Percentiles rank a stretch among this genome's conserved stretches.
Conservation (phyloP, 2,329 filamentous ascomycete genomes). For the Amauroascus niger region DNA sequence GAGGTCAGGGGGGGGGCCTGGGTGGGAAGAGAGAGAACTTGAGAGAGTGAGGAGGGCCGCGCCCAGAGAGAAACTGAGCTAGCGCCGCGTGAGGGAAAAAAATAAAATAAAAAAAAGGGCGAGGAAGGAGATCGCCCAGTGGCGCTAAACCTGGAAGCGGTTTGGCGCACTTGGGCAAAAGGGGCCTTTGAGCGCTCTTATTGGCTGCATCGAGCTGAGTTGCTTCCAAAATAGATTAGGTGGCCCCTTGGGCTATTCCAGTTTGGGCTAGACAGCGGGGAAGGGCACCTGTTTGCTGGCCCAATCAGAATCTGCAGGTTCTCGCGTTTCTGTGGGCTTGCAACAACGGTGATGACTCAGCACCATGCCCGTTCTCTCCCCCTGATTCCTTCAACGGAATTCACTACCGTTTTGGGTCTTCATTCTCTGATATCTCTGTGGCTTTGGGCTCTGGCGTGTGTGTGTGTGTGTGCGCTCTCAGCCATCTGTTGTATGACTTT, state of each 20-base stretch:
- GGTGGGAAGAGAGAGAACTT: too few species aligned
- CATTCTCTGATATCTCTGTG: too few species aligned
- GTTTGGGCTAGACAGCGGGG: constrained; percentile 1
- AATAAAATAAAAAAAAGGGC: too few species aligned
- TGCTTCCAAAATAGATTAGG: background rate
- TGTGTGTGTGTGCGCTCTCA: too few species aligned
- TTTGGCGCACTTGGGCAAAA: background rate
- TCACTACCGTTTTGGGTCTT: too few species aligned
- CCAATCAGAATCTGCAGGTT: constrained; percentile 3
- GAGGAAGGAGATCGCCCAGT: background rate
- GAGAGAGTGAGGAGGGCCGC: too few species aligned
- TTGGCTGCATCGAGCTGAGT: background rate
- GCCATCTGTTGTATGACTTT: background rate
- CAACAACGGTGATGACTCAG: constrained; percentile 1
- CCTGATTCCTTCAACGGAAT: too few species aligned
- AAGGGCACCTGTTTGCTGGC: constrained; percentile 6
- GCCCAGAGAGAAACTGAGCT: too few species aligned
- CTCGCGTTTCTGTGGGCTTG: background rate
- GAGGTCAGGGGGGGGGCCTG: background rate
- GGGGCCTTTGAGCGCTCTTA: background rate
- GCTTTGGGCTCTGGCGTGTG: background rate
- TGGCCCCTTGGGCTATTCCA: background rate
- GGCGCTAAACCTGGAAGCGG: background rate
- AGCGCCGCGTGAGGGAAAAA: too few species aligned
- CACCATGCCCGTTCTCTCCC: background rate